Evolutionary conservation across 768 basidiomycete genomes (phyloP).

Genomic region (Epithele typhae): DNA sequence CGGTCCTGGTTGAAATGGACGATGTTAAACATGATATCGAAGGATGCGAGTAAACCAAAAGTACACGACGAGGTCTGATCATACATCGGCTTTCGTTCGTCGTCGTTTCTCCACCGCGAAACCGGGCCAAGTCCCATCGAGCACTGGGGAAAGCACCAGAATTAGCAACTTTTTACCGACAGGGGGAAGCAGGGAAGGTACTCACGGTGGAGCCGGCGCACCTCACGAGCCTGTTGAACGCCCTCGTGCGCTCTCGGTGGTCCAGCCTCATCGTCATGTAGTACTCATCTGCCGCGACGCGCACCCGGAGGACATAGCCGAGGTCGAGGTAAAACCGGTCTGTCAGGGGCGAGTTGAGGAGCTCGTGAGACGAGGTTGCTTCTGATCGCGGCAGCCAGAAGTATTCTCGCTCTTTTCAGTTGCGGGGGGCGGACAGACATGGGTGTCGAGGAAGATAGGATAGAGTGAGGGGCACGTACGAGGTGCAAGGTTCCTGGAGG

Average conservation of each 20-base stretch:
- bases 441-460: not conserved
- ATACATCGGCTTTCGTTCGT: no score
- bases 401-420: slow-evolving; percentile 76
- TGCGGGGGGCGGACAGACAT: slow-evolving; percentile 34
- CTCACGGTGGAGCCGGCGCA: slow-evolving; percentile 62
- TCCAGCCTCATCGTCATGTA: slow-evolving; percentile 83
- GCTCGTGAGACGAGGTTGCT: slow-evolving; percentile 48
- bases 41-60: no score
- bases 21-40: no score
- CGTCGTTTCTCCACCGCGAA: slow-evolving; percentile 70
- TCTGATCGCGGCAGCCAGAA: slow-evolving; percentile 73
- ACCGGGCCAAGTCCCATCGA: slow-evolving; percentile 79
- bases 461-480: slow-evolving; percentile 41
- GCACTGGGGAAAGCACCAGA: no score
- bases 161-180: no score
- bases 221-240: slow-evolving; percentile 50
- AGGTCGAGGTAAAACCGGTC: slow-evolving; percentile 81
- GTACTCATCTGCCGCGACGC: slow-evolving; percentile 79
- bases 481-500: slow-evolving; percentile 77
- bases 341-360: slow-evolving; percentile 62
- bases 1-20: no score
- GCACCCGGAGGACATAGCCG: slow-evolving; percentile 68
- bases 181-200: slow-evolving; percentile 45
- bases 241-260: slow-evolving; percentile 75
- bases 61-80: no score